phyloP scores from a whole-genome alignment of 257 asterid species.

The Solanum habrochaites region DNA sequence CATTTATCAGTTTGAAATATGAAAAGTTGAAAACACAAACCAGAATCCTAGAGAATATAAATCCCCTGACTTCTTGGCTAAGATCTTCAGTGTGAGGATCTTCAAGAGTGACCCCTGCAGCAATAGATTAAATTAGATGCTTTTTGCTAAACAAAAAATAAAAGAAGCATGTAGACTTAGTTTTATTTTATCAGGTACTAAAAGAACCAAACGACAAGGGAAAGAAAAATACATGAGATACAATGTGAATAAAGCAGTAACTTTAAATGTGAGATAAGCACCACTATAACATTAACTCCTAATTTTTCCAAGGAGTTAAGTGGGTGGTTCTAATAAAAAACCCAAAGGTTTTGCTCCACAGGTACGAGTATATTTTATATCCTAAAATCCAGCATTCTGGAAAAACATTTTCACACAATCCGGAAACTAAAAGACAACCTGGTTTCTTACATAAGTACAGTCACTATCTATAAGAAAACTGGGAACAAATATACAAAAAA shows the following conservation, averaged over 20 bases:
- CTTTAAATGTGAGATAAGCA: neutral
- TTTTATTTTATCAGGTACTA: neutral
- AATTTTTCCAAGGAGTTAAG: neutral
- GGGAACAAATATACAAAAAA: neutral
- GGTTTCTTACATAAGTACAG: neutral
- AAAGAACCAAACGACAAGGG: neutral
- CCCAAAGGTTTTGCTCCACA: neutral
- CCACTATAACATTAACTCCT: neutral
- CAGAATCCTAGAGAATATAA: constrained; percentile 86
- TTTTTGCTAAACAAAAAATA: neutral
- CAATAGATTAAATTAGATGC: neutral
- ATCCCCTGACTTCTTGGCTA: constrained; percentile 96
- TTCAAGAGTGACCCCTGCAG: constrained; percentile 92
- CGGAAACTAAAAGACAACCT: neutral
- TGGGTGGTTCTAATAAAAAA: neutral
- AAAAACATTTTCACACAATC: neutral
- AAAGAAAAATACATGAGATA: neutral
- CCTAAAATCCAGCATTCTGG: neutral
- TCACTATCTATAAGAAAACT: neutral
- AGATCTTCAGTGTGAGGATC: constrained; percentile 98
- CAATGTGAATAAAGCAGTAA: neutral
- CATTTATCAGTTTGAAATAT: neutral
- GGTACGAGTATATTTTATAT: neutral
- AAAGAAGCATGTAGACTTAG: neutral
- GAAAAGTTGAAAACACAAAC: constrained; percentile 14